Evolutionary conservation across 108 stramenopile genomes (phyloP), one percentile per base, ranked within the genome.

Genomic region (Discostella stelligeroides): DNA sequence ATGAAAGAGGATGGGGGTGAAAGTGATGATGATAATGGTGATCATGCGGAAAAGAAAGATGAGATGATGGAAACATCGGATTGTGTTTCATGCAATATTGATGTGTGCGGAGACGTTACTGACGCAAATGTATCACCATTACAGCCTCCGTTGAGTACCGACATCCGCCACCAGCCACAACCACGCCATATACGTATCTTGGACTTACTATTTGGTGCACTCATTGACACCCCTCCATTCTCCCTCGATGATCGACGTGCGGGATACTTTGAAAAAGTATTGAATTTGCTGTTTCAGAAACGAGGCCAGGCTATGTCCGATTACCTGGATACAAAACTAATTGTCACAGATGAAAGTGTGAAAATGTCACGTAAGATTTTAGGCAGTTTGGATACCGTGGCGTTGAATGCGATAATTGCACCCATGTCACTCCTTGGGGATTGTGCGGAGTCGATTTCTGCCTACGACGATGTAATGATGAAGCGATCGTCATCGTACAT

Each of bases 231-330:
- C 60, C 76, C 85, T 39, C 65, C 82, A 14, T 88, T 88, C 28
- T 65, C 78, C 45, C 65, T 92, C 11, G 97, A 98, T 75, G 90
- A 95, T 65, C 89, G 95, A 56, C 82, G 94, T 20, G 95, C 96
- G 14, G 97, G 97, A 38, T 98, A 98, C 81, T 89, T 98, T 69
- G 97, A 98, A 61, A 98, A 96, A 75, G 72, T 95, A 23, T 66
- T 93, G 63, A 79, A 84, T 7, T 73, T 93, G 9, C 77, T 96
- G 18, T 96, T 90, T 63, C 76, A 86, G 38, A 88, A 77, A 38
- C 72, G 88, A 47, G 83, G 90, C 8, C 63, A 79, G 38, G 72
- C 79, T 21, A 73, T 93, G 58, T 73, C 71, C 34, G 66, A 75
- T 20, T 95, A 89, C 68, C 75, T 95, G 49, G 91, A 95, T 66